Evolutionary conservation across 1,139 yeast species (phyloP), one percentile per base, ranked within the genome.

Genomic region (Hansenula sp.): DNA sequence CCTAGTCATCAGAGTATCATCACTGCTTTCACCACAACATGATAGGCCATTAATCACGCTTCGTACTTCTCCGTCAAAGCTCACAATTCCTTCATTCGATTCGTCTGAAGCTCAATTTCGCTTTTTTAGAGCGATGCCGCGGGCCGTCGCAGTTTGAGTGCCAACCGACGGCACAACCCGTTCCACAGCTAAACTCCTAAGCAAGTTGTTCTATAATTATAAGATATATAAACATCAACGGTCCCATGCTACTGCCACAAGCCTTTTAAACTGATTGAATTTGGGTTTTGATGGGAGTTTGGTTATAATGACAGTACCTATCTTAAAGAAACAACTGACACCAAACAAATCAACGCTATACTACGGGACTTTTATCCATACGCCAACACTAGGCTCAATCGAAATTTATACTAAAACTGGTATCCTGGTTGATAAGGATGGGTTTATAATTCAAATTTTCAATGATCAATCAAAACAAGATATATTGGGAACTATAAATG

Each of bases 311-410:
- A 34, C 37, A 20, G 31, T 34, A n/a, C 19, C 20, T 4, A 22
- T 29, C 14, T 25, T 19, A 22, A 29, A 16, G n/a, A 16, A 11
- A 11, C 18, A 18, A 24, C 12, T 18, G 17, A 12, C 31, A 17
- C 11, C 20, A 16, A 12, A 4, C n/a, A 30, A 18, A 8, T 10
- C 9, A 17, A 13, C 28, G 7, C 4, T 55, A 6, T 55, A 44
- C 41, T 64, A 62, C 40, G 88, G 88, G 2, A 69, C 79, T 0
- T 67, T 79, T 45, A 71, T 75, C 8, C 85, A 81, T 52, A 74
- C 83, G 0, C 77, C 81, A 6, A 47, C 39, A 2, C 55, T 78
- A 10, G 75, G 75, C 1, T 51, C 59, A 18, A 52, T 82, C 13
- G 75, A 81, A 45, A 65, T 76, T 32, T 53, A 77, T 13, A 62